These are phyloP conservation scores for Sporisorium exsertum DNA, from an alignment of 1,284 basidiomycete species.

Conservation along the genomic window DNA sequence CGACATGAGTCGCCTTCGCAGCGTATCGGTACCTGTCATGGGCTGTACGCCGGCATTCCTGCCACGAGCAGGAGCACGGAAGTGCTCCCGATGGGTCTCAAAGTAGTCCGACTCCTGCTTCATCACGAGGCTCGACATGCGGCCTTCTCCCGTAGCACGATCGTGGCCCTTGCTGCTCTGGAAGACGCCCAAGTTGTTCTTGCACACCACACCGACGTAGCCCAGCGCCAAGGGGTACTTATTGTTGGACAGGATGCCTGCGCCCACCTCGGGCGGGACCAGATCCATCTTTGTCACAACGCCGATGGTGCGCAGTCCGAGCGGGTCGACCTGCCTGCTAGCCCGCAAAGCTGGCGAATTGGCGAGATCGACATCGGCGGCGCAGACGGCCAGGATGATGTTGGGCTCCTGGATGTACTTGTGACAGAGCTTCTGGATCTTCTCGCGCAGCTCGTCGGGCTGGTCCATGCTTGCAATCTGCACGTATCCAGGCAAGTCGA, in stretches of 20 bases:
- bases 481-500: conserved; percentile 97
- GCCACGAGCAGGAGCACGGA: conserved; percentile 72
- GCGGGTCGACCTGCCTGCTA: conserved; percentile 90
- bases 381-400: conserved; percentile 96
- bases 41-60: conserved; percentile 71
- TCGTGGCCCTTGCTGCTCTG: conserved; percentile 56
- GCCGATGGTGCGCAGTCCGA: conserved; percentile 94
- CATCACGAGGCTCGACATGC: conserved; percentile 73
- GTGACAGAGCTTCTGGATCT: conserved; percentile 88
- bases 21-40: conserved; percentile 88
- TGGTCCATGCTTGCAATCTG: conserved; percentile 96
- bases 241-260: conserved; percentile 84
- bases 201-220: conserved; percentile 94
- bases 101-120: conserved; percentile 87
- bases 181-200: conserved; percentile 54
- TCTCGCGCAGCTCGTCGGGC: conserved; percentile 92
- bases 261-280: conserved; percentile 85
- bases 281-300: conserved; percentile 99
- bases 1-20: conserved; percentile 90
- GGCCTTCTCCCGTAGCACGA: conserved; percentile 44
- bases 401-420: conserved; percentile 98
- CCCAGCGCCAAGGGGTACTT: conserved; percentile 97
- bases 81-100: conserved; percentile 78
- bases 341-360: conserved; percentile 96
- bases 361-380: conserved; percentile 97